Base-by-base conservation (phyloP, 331 rosid genomes). In the Pyracantha coccinea region DNA sequence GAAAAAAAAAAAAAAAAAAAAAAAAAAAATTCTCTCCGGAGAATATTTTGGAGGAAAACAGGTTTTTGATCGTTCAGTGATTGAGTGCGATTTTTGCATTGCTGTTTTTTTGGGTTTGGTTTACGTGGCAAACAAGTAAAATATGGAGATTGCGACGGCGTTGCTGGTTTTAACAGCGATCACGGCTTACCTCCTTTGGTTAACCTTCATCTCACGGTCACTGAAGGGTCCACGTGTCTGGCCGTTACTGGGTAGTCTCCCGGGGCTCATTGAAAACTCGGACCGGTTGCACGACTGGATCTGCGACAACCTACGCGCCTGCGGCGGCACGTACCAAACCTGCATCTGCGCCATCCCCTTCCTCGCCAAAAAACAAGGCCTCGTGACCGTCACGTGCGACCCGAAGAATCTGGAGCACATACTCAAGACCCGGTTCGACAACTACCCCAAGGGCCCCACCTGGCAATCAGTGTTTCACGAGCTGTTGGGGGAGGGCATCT, bases 361-460 rank as follows among this genome's bases (percentile, higher is more conserved):
- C 77, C 85, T 91, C 0, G 96, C 98, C 1, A 84, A 24, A 59
- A 89, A 83, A 72, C 98, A 94, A 5, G 99, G 99, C 17, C 99
- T 91, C 86, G 99, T 94, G 87, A 94, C 97, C 0, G 98, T 93
- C 89, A 93, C 98, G 81, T 93, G 97, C 38, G 94, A 93, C 87
- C 97, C 98, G 35, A 85, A 83, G 68, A 93, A 93, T 32, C 60
- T 93, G 58, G 98, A 93, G 85, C 98, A 93, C 68, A 86, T 93
- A 8, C 79, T 93, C 17, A 93, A 89, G 80, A 80, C 89, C 83
- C 92, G 98, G 5, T 93, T 93, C 75, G 97, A 91, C 8, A 93
- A 93, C 68, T 93, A 91, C 72, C 97, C 98, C 0, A 93, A 93
- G 24, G 98, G 98, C 0, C 98, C 98, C 21, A 91, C 93, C 0